Evolutionary conservation across 2,329 filamentous ascomycete genomes (phyloP).

Genomic region (Aspergillus pseudoglaucus): DNA sequence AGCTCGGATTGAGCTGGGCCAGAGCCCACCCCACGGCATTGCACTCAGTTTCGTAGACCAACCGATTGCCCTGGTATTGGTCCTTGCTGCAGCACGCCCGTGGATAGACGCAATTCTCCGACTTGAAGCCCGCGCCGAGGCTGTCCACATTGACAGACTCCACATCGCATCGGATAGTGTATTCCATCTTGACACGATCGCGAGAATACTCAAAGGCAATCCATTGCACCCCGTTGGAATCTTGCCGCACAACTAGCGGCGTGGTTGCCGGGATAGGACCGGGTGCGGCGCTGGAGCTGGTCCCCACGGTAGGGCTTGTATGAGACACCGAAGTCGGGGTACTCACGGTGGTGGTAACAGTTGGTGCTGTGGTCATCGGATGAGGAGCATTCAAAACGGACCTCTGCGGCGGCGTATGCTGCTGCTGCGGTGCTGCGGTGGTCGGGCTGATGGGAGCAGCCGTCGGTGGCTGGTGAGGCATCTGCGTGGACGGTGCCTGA

Average conservation of each 20-base stretch:
- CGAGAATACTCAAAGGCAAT: slow-evolving; percentile 97
- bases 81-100: slow-evolving; percentile 92
- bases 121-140: slow-evolving; percentile 83
- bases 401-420: slow-evolving; percentile 29
- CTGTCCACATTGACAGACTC: slow-evolving; percentile 91
- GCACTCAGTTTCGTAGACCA: slow-evolving; percentile 97
- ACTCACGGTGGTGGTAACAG: slow-evolving; percentile 46
- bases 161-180: slow-evolving; percentile 95
- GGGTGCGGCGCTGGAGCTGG: slow-evolving; percentile 85
- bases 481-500: slow-evolving; percentile 32
- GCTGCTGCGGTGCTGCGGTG: slow-evolving; percentile 38
- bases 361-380: slow-evolving; percentile 48
- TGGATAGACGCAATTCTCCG: slow-evolving; percentile 96
- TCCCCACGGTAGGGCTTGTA: slow-evolving; percentile 44
- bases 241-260: slow-evolving; percentile 85
- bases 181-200: slow-evolving; percentile 98
- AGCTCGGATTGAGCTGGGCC: slow-evolving; percentile 81
- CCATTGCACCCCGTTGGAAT: slow-evolving; percentile 96
- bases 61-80: slow-evolving; percentile 88
- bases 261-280: slow-evolving; percentile 96
- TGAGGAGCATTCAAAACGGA: slow-evolving; percentile 30
- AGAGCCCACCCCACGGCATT: slow-evolving; percentile 99
- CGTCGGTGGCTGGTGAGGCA: slow-evolving; percentile 37
- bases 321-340: slow-evolving; percentile 20
- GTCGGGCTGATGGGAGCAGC: slow-evolving; percentile 59